These are phyloP conservation scores for Coprinopsis strossmayeri DNA, from an alignment of 768 basidiomycete species.

Conservation along the genomic window DNA sequence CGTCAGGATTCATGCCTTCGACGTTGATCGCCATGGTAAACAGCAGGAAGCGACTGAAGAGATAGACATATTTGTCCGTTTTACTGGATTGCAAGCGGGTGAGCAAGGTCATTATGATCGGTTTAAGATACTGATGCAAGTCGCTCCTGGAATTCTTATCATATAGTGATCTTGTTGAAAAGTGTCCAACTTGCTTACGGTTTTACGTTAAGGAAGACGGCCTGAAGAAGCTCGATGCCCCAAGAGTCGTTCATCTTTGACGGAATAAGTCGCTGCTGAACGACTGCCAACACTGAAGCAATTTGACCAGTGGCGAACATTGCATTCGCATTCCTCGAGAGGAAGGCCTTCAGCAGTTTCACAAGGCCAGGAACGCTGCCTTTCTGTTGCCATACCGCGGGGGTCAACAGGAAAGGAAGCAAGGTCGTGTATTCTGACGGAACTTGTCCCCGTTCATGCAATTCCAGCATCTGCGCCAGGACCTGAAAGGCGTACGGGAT, in stretches of 20 bases:
- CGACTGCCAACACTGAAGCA: slow-evolving; percentile 73
- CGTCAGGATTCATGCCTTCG: slow-evolving; percentile 72
- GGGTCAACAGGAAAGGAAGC: slow-evolving; percentile 78
- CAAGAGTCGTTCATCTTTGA: slow-evolving; percentile 84
- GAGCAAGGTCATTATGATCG: slow-evolving; percentile 69
- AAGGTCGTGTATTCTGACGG: slow-evolving; percentile 75
- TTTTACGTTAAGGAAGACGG: slow-evolving; percentile 64
- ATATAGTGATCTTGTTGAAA: not conserved
- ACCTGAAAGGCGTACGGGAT: slow-evolving; percentile 97
- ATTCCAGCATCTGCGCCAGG: slow-evolving; percentile 89
- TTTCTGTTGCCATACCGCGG: slow-evolving; percentile 86
- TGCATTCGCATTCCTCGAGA: slow-evolving; percentile 58
- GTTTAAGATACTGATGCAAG: slow-evolving; percentile 69
- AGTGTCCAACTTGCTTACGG: slow-evolving; percentile 46
- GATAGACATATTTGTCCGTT: slow-evolving; percentile 82
- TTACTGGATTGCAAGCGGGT: slow-evolving; percentile 84
- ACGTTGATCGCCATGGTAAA: slow-evolving; percentile 71
- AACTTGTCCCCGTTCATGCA: slow-evolving; percentile 52
- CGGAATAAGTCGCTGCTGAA: slow-evolving; percentile 85
- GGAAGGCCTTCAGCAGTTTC: slow-evolving; percentile 77
- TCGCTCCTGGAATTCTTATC: slow-evolving; percentile 35
- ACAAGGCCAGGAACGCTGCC: slow-evolving; percentile 94
- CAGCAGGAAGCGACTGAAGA: slow-evolving; percentile 73
- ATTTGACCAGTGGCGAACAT: slow-evolving; percentile 72
- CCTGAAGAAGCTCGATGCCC: slow-evolving; percentile 86